Evolutionary conservation across 352 stramenopile genomes (phyloP).

Genomic region (Pythium guiyangense): DNA sequence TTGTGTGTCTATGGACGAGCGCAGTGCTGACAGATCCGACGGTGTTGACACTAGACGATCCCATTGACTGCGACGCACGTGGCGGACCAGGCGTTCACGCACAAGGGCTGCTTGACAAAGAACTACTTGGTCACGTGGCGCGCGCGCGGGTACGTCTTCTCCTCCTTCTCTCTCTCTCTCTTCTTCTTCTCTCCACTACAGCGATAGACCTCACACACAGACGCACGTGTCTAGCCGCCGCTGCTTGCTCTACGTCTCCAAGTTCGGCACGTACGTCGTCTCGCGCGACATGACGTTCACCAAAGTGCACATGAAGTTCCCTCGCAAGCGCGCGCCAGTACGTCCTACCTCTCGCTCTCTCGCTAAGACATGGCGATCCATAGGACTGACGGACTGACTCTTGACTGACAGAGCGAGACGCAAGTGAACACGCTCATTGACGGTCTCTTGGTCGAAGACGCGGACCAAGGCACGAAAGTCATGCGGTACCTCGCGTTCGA

Average conservation of each 20-base stretch:
- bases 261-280: constrained; percentile 70
- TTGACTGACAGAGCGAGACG: constrained; percentile 42
- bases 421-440: constrained; percentile 83
- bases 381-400: background rate
- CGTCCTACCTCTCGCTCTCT: background rate
- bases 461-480: constrained; percentile 74
- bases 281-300: constrained; percentile 82
- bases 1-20: background rate
- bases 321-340: constrained; percentile 66
- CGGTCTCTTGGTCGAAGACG: constrained; percentile 81
- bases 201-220: too few species aligned
- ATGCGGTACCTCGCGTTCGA: constrained; percentile 79
- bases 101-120: constrained; percentile 71
- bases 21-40: too few species aligned
- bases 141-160: constrained; percentile 59
- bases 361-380: too few species aligned
- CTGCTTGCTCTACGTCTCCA: constrained; percentile 70
- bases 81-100: constrained; percentile 60
- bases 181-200: constrained; percentile 6
- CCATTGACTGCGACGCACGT: constrained; percentile 81
- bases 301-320: constrained; percentile 86
- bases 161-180: background rate
- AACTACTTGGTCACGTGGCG: constrained; percentile 84
- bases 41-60: constrained; percentile 47
- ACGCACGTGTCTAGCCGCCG: constrained; percentile 49